phyloP scores from a whole-genome alignment of 2,329 filamentous ascomycete genomes.

The Onygenales sp. region DNA sequence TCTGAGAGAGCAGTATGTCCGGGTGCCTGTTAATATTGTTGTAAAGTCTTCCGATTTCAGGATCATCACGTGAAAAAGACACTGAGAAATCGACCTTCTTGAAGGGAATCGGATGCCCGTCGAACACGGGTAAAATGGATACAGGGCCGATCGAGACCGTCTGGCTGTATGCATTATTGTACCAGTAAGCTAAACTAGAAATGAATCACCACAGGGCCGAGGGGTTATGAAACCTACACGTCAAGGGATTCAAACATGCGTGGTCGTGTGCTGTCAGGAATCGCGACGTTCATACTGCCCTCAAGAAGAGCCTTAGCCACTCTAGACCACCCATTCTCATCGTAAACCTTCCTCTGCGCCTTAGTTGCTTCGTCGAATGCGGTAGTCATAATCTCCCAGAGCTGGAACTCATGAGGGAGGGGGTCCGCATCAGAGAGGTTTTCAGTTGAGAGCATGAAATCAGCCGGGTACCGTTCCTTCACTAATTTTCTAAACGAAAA shows the following conservation, averaged over 20 bases:
- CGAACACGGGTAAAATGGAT: not conserved
- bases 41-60: not conserved
- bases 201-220: not conserved
- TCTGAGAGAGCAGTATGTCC: not conserved
- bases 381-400: not conserved
- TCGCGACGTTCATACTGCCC: not conserved
- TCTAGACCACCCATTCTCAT: not conserved
- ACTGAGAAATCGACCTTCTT: not conserved
- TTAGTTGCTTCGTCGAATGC: not conserved
- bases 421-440: not conserved
- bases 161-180: not conserved
- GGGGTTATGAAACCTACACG: not conserved
- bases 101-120: not conserved
- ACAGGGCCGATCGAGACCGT: not conserved
- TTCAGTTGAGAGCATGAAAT: not conserved
- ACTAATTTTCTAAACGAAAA: not conserved
- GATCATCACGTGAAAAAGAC: not conserved
- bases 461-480: not conserved
- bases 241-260: not conserved
- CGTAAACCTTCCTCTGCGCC: not conserved
- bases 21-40: not conserved
- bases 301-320: not conserved
- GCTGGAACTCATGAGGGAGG: not conserved
- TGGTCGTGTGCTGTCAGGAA: not conserved
- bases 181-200: not conserved